A percentile compares a stretch with the other conserved stretches of the same genome.
Conservation (phyloP, 2,329 filamentous ascomycete genomes). For the Ophiocordyceps camponoti-rufipedis region DNA sequence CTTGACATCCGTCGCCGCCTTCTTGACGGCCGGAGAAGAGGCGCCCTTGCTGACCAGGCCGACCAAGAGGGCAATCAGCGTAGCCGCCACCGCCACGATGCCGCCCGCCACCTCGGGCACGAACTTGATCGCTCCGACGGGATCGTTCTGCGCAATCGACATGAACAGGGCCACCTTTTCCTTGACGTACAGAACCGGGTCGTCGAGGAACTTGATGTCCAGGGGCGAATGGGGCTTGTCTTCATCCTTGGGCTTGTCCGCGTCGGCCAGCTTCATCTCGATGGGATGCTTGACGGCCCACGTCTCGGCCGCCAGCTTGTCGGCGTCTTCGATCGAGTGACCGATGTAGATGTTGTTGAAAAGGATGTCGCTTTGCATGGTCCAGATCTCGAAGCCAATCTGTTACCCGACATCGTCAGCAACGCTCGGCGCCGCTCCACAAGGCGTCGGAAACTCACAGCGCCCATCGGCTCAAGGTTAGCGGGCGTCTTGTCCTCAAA, state of each 20-base stretch:
- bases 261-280: slow-evolving; percentile 66
- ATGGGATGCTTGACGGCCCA: slow-evolving; percentile 75
- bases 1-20: slow-evolving; percentile 44
- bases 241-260: slow-evolving; percentile 55
- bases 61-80: slow-evolving; percentile 52
- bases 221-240: slow-evolving; percentile 50
- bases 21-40: slow-evolving; percentile 55
- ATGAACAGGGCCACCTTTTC: slow-evolving; percentile 91
- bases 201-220: slow-evolving; percentile 76
- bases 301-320: slow-evolving; percentile 73
- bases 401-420: slow-evolving; percentile 13
- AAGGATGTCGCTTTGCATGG: slow-evolving; percentile 96
- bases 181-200: slow-evolving; percentile 72
- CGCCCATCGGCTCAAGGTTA: slow-evolving; percentile 96
- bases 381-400: slow-evolving; percentile 99
- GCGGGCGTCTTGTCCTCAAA: slow-evolving; percentile 93
- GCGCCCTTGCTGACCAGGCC: slow-evolving; percentile 45
- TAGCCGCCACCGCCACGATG: slow-evolving; percentile 51
- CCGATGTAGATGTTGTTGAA: slow-evolving; percentile 99
- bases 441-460: slow-evolving; percentile 42
- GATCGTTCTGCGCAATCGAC: slow-evolving; percentile 63
- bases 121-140: slow-evolving; percentile 68
- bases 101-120: slow-evolving; percentile 82
- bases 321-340: slow-evolving; percentile 84
- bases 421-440: too few species aligned